Conservation (phyloP, 1,284 basidiomycete genomes). For the Meripilus lineatus region DNA sequence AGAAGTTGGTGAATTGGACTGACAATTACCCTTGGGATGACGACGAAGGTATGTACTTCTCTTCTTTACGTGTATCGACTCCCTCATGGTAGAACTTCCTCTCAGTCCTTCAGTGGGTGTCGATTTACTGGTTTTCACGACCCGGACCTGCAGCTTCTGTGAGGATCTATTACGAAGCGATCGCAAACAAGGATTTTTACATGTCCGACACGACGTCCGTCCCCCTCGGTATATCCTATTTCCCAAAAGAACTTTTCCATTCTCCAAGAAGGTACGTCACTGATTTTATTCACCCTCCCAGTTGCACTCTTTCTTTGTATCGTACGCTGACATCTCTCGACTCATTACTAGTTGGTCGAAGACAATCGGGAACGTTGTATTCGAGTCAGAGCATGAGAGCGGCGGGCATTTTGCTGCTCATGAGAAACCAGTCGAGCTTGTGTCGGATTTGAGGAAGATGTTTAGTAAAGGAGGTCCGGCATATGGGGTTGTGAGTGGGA, state of each 20-base stretch:
- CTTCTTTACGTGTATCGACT: constrained; percentile 18
- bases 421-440: constrained; percentile 23
- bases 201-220: background rate
- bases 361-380: constrained; percentile 8
- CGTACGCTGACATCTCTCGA: background rate
- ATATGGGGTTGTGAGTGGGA: background rate
- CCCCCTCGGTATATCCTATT: background rate
- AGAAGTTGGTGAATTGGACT: constrained; percentile 49
- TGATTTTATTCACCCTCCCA: background rate
- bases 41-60: constrained; percentile 31
- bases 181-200: background rate
- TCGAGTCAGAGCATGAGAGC: constrained; percentile 19
- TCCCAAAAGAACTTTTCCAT: constrained; percentile 1
- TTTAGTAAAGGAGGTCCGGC: background rate
- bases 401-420: constrained; percentile 29
- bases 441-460: constrained; percentile 20
- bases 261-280: background rate
- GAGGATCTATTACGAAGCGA: constrained; percentile 34
- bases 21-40: constrained; percentile 48
- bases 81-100: constrained; percentile 36
- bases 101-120: constrained; percentile 37
- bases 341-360: background rate
- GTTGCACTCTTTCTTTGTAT: background rate
- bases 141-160: constrained; percentile 32
- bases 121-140: constrained; percentile 36